These are phyloP conservation scores for Pythium phragmitis DNA, from an alignment of 352 stramenopile species.

Conservation along the genomic window DNA sequence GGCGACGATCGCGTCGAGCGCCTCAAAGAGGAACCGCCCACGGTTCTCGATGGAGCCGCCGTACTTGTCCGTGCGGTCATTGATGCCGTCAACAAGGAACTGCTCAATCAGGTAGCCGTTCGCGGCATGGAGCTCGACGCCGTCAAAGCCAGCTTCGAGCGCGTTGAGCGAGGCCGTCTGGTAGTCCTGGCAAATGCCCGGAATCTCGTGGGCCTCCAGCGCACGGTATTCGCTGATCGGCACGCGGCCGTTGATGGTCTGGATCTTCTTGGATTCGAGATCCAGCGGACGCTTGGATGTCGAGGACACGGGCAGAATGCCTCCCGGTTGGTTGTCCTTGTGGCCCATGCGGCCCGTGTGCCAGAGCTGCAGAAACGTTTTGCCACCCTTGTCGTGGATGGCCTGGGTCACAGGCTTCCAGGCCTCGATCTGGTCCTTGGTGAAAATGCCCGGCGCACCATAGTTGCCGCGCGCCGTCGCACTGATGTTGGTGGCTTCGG, in stretches of 20 bases:
- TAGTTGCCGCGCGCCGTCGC: conserved; percentile 19
- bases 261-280: conserved; percentile 21
- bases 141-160: conserved; percentile 45
- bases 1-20: conserved; percentile 41
- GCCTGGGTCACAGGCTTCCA: conserved; percentile 2
- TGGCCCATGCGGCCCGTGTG: conserved; percentile 61
- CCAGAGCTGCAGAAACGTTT: conserved; percentile 65
- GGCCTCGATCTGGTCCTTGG: conserved; percentile 13
- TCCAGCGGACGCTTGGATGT: conserved; percentile 10
- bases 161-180: conserved; percentile 27
- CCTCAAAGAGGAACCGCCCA: conserved; percentile 45
- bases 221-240: conserved; percentile 32
- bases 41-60: conserved; percentile 71
- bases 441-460: conserved; percentile 29
- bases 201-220: conserved; percentile 64
- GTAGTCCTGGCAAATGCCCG: conserved; percentile 54
- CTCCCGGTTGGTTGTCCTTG: conserved; percentile 27
- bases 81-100: conserved; percentile 61
- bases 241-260: conserved; percentile 16
- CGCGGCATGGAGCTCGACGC: conserved; percentile 66
- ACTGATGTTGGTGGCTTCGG: conserved; percentile 23
- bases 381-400: background rate
- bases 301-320: conserved; percentile 35
- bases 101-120: conserved; percentile 89
- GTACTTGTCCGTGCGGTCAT: conserved; percentile 72